Evolutionary conservation across 2,329 filamentous ascomycete species (phyloP).

Genomic region (Biscogniauxia sp.): DNA sequence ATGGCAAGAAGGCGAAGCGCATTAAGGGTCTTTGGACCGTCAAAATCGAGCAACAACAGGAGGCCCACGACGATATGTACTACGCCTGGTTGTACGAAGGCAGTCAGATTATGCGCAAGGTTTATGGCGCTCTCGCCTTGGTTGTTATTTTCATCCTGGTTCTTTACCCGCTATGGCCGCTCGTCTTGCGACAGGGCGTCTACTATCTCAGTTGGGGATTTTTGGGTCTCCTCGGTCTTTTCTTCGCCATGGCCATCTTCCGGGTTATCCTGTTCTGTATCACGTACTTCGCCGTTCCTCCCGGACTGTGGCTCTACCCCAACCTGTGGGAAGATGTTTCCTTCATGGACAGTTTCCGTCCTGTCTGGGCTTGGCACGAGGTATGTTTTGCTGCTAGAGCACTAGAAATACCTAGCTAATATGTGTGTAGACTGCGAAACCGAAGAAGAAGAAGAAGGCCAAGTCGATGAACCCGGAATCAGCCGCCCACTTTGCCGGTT

Average conservation of each 20-base stretch:
- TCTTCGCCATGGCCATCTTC: conserved; percentile 98
- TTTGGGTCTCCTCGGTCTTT: conserved; percentile 83
- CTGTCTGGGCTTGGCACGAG: conserved; percentile 98
- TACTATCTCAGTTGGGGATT: conserved; percentile 97
- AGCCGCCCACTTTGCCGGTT: conserved; percentile 46
- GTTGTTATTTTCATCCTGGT: conserved; percentile 83
- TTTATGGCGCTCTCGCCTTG: conserved; percentile 83
- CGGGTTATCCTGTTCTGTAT: conserved; percentile 90
- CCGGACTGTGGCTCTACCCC: conserved; percentile 96
- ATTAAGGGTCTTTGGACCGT: conserved; percentile 97
- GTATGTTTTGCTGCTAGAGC: conserved; percentile 46
- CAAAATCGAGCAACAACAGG: conserved; percentile 92
- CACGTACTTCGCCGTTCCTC: conserved; percentile 80
- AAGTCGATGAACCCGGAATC: conserved; percentile 34
- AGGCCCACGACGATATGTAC: conserved; percentile 81
- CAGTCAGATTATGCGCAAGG: conserved; percentile 87
- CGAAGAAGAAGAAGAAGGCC: conserved; percentile 59
- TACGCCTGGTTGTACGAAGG: conserved; percentile 98
- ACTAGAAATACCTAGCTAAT: conserved; percentile 11
- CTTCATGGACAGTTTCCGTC: conserved; percentile 95
- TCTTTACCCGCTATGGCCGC: conserved; percentile 94
- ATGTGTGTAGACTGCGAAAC: conserved; percentile 31
- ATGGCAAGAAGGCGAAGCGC: conserved; percentile 76
- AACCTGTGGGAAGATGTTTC: conserved; percentile 98
- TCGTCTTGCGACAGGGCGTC: conserved; percentile 85